A percentile compares a stretch with the other conserved stretches of the same genome.
Evolutionary conservation across 2,329 filamentous ascomycete genomes (phyloP).

Genomic region (Ascomycota sp.): DNA sequence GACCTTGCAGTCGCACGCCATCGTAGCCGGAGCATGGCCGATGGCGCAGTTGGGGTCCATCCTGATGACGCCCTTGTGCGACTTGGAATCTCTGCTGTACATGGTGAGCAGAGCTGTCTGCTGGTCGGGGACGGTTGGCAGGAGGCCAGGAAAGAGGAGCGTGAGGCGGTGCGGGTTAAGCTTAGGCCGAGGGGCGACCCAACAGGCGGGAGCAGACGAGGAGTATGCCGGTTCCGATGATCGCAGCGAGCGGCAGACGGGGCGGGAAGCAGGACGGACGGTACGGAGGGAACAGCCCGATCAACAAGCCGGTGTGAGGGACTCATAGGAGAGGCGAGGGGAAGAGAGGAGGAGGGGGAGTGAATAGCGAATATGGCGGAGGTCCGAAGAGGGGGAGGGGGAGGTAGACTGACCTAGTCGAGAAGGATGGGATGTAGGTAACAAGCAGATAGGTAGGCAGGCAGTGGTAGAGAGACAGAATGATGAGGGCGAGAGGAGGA

Average conservation of each 20-base stretch:
- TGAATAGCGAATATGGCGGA: too few species aligned
- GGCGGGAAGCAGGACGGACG: too few species aligned
- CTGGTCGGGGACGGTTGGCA: not conserved
- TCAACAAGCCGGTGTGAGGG: conserved; percentile 7
- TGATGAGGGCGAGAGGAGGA: conserved; percentile 2
- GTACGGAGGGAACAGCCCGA: conserved; percentile 6
- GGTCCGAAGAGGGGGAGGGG: conserved; percentile 5
- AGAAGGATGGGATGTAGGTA: conserved; percentile 5
- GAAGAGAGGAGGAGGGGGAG: too few species aligned
- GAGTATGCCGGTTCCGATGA: too few species aligned
- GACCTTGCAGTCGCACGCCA: conserved; percentile 44
- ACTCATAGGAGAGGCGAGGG: conserved; percentile 9
- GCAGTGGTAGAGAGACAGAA: too few species aligned
- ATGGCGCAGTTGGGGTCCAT: conserved; percentile 54
- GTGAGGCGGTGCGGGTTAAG: not conserved
- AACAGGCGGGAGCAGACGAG: too few species aligned
- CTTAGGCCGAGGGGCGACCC: too few species aligned
- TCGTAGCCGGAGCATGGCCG: conserved; percentile 36
- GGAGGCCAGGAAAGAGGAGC: not conserved
- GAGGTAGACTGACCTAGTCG: conserved; percentile 11
- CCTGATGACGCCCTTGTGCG: conserved; percentile 30
- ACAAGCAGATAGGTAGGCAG: too few species aligned
- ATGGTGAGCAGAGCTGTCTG: conserved; percentile 21
- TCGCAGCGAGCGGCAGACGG: too few species aligned
- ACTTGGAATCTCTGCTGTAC: conserved; percentile 25